Base-by-base conservation (phyloP, 331 rosid genomes). In the Acacia pycnantha region DNA sequence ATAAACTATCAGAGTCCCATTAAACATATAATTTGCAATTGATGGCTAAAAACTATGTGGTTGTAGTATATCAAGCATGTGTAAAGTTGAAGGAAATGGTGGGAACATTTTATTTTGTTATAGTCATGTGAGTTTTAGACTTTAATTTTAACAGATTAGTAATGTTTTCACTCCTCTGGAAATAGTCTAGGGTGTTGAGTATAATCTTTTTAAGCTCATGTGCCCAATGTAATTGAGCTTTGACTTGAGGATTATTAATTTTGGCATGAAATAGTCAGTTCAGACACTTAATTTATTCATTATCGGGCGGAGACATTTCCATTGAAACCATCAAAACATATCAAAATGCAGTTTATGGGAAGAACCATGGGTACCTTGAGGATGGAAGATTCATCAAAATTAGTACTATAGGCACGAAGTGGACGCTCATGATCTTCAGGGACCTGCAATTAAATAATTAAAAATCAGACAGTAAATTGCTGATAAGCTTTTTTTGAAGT, bases 311-410 rank as follows among this genome's bases (percentile, higher is more conserved):
- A n/a, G 21, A 79, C 7, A 11, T n/a, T 80, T 18, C 43, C 62
- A 72, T 43, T 26, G 54, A 41, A 69, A 76, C 13, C 35, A 62
- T 22, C 2, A n/a, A 76, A 47, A 41, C 66, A 48, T 62, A 14
- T 9, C 41, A 24, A 37, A 64, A 3, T 59, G 3, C n/a, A 70
- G 3, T 40, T 58, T 29, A 22, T 29, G 48, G 21, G 21, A 84
- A 65, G 81, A 70, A 66, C 37, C 3, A 79, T 58, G 77, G 67
- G 59, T 87, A 96, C 99, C 98, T 92, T 89, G 21, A 93, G 92
- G 72, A 88, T 79, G 31, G 97, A 83, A 73, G 98, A 87, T 41
- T 86, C 91, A n/a, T 92, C 97, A 82, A 78, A 83, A 76, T 94
- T 92, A 19, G 81, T 79, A 80, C 92, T 86, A 74, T 70, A 85